Percentiles rank a stretch among this genome's conserved stretches.
These are phyloP conservation scores for Cladosporium velox DNA, from an alignment of 2,329 filamentous ascomycete genomes.

Conservation along the genomic window DNA sequence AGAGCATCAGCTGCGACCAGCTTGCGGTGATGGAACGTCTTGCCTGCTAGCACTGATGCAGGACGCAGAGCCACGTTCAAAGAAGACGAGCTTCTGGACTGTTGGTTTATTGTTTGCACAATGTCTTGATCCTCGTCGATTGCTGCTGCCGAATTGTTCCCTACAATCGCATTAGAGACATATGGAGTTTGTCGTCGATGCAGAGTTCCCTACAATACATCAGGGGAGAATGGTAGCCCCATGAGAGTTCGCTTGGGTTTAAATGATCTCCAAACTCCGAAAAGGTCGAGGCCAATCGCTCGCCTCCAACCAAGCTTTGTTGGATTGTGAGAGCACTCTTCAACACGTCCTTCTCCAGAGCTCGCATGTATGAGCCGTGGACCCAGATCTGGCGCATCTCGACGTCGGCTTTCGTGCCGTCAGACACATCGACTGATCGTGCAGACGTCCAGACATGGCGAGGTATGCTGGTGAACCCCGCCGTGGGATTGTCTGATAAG, in stretches of 20 bases:
- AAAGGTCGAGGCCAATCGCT: conserved; percentile 27
- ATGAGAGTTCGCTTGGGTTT: conserved; percentile 50
- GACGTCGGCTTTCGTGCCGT: conserved; percentile 63
- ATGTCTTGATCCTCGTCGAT: conserved; percentile 65
- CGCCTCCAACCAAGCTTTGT: conserved; percentile 63
- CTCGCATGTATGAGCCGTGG: conserved; percentile 78
- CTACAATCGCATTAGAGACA: not conserved
- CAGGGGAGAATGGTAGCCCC: conserved; percentile 81
- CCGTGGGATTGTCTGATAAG: conserved; percentile 70
- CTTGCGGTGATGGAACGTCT: conserved; percentile 67
- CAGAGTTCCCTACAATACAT: conserved; percentile 61
- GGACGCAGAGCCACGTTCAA: conserved; percentile 75
- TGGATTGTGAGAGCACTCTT: conserved; percentile 69
- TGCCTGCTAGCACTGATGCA: conserved; percentile 81
- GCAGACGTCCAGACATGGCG: conserved; percentile 74
- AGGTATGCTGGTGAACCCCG: conserved; percentile 70
- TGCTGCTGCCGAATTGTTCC: conserved; percentile 62
- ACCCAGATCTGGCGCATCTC: conserved; percentile 82
- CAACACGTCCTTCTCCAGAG: conserved; percentile 66
- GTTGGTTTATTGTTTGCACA: conserved; percentile 68
- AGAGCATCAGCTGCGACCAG: conserved; percentile 74
- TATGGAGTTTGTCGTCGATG: not conserved
- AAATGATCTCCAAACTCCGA: conserved; percentile 31
- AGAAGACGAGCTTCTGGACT: conserved; percentile 62
- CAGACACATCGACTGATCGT: conserved; percentile 35